Conservation (phyloP, 257 asterid genomes). For the Coffea canephora region DNA sequence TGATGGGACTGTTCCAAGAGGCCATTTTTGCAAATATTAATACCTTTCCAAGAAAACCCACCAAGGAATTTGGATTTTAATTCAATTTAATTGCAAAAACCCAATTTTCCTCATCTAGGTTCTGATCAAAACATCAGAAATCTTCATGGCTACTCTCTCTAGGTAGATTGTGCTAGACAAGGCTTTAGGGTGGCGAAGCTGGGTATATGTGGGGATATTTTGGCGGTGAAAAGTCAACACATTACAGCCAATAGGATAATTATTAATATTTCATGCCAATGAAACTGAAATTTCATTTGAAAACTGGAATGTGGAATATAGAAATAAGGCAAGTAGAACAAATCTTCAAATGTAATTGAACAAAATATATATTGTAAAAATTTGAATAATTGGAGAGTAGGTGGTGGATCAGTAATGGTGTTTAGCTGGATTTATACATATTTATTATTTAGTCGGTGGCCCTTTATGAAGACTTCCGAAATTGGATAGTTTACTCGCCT, state of each 20-base stretch:
- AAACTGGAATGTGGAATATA: not conserved
- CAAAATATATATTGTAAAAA: no score
- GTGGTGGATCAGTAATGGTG: not conserved
- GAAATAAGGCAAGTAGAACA: not conserved
- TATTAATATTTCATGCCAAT: not conserved
- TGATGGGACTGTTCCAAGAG: constrained; percentile 41
- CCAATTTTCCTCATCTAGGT: constrained; percentile 11
- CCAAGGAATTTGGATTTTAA: not conserved
- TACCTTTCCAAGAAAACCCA: constrained; percentile 3
- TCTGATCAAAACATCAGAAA: constrained; percentile 3
- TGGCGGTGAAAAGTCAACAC: constrained; percentile 7
- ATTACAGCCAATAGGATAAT: not conserved
- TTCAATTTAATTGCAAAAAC: not conserved
- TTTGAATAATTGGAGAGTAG: not conserved
- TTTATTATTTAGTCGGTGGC: no score
- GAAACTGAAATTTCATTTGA: not conserved
- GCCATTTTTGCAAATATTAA: not conserved
- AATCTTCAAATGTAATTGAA: not conserved
- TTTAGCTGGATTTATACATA: not conserved
- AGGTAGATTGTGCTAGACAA: not conserved
- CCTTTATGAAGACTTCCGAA: no score
- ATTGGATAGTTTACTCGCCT: no score
- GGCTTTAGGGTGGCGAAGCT: not conserved
- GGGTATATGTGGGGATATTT: not conserved
- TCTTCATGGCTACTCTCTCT: not conserved